phyloP scores from a whole-genome alignment of 495 filamentous ascomycete genomes.

The Podospora bellae-mahoneyi region DNA sequence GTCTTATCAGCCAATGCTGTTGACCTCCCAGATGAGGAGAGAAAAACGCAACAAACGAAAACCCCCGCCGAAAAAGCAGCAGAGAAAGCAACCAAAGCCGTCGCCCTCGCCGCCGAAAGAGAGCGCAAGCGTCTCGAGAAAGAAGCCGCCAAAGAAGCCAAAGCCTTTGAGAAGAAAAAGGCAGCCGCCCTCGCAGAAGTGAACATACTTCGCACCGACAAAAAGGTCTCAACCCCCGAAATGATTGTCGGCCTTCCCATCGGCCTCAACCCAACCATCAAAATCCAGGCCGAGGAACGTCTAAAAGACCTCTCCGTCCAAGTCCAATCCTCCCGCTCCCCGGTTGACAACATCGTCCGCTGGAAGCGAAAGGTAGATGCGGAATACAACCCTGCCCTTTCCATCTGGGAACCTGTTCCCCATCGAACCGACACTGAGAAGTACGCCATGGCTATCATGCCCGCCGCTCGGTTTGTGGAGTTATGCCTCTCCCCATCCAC shows the following conservation, averaged over 20 bases:
- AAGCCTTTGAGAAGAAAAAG: constrained; percentile 60
- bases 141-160: constrained; percentile 56
- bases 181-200: constrained; percentile 68
- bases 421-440: constrained; percentile 57
- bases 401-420: constrained; percentile 64
- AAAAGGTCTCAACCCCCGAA: constrained; percentile 70
- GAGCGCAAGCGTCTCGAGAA: constrained; percentile 50
- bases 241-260: constrained; percentile 79
- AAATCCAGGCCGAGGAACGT: constrained; percentile 56
- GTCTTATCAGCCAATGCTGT: constrained; percentile 2
- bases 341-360: constrained; percentile 58
- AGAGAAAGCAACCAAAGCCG: constrained; percentile 37
- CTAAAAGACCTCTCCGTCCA: constrained; percentile 41
- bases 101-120: constrained; percentile 51
- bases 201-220: constrained; percentile 72
- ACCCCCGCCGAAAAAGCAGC: constrained; percentile 35
- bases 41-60: constrained; percentile 27
- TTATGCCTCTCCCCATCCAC: constrained; percentile 47
- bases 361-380: constrained; percentile 71
- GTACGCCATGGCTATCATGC: constrained; percentile 63
- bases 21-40: constrained; percentile 4
- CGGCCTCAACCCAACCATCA: constrained; percentile 52
- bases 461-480: constrained; percentile 66
- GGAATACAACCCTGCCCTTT: constrained; percentile 57
- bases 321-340: constrained; percentile 44